Base-by-base conservation (phyloP, 768 basidiomycete species). In the Hericium coralloides region DNA sequence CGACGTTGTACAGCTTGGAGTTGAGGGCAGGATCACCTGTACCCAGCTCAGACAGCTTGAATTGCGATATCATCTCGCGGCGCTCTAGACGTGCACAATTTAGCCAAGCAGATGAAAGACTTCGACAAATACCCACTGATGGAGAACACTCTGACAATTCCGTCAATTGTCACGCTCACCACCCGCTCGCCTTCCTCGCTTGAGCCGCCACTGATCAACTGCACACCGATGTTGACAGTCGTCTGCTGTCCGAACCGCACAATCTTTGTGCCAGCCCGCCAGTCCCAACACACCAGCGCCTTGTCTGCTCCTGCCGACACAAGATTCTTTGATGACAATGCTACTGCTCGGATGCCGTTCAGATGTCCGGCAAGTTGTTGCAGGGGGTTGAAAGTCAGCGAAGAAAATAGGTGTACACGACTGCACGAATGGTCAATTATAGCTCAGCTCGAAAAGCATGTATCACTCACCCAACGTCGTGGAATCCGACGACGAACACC, bases 221-320 rank as follows among this genome's bases (percentile, higher is more conserved):
- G 91, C 25, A 95, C 89, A 9, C 92, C 93, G 52, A 93, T 89
- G 65, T 91, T 92, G 62, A 92, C 81, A 7, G 91, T 95, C 10
- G 91, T 95, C 72, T 94, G 92, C 67, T 95, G 93, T 1, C 92
- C 93, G 63, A 94, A 95, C 17, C 91, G 76, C 38, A 92, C 88
- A 50, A 93, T 86, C 75, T 95, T 95, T 12, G 83, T 85, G 12
- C 93, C 93, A 0, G 86, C 78, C 4, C 92, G 80, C 90, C 89
- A 92, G 69, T 92, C 89, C 90, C 89, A 94, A 63, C 88, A 90
- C 14, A 95, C 92, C 20, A 85, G 69, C 0, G 80, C 83, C 64
- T 85, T 85, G 61, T 85, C 73, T 67, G 85, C 68, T 70, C 92
- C 89, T 0, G 93, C 93, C 2, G 89, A 92, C 26, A 95, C 91